Evolutionary conservation across 2,329 filamentous ascomycete genomes (phyloP).

Genomic region (Claviceps maximensis): DNA sequence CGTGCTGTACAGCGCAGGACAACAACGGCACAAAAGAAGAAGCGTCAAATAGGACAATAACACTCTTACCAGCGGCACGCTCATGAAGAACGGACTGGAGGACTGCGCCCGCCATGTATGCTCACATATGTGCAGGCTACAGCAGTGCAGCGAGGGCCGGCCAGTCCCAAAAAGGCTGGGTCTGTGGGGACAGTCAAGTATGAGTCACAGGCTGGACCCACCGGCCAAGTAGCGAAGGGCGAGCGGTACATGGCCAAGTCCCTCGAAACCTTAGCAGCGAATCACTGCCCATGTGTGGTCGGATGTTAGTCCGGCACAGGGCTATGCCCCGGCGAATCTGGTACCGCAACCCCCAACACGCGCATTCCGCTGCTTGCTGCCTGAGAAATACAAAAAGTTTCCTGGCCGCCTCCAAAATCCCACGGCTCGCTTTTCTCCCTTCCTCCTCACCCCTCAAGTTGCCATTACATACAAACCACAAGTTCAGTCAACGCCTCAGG

Average conservation of each 20-base stretch:
- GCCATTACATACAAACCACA: constrained; percentile 18
- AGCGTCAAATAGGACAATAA: not conserved
- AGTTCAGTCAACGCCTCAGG: constrained; percentile 20
- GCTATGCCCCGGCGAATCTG: not conserved
- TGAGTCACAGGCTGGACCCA: constrained; percentile 22
- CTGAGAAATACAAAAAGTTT: constrained; percentile 33
- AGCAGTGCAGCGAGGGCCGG: constrained; percentile 6
- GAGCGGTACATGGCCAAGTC: constrained; percentile 7
- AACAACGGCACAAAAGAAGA: not conserved
- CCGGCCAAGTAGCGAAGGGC: constrained; percentile 12
- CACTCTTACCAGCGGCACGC: not conserved
- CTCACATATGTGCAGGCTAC: not conserved
- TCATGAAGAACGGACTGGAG: not conserved
- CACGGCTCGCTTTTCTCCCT: constrained; percentile 15
- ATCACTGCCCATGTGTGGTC: not conserved
- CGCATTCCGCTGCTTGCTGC: constrained; percentile 22
- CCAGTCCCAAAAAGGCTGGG: constrained; percentile 15
- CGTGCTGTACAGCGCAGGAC: not conserved
- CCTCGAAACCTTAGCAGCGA: constrained; percentile 1
- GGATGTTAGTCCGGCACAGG: constrained; percentile 2
- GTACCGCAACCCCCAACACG: constrained; percentile 8
- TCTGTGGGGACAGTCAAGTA: constrained; percentile 16
- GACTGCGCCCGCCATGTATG: not conserved
- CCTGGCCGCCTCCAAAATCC: constrained; percentile 13
- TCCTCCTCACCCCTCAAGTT: constrained; percentile 19